Conservation (phyloP, 2,329 filamentous ascomycete species). For the Stenocarpella maydis region DNA sequence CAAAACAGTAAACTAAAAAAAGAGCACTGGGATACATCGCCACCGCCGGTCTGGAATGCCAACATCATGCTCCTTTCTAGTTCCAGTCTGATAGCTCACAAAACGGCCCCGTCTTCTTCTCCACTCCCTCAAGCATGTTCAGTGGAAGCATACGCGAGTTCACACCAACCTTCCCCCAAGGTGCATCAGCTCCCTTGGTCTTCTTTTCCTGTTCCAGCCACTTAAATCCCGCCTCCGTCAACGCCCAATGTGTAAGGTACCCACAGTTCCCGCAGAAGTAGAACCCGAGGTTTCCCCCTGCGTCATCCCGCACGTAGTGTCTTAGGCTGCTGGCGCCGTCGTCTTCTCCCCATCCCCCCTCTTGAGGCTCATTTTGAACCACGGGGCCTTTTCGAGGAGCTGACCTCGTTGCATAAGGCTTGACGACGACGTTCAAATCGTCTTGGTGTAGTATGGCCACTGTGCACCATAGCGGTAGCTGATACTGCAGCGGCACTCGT, state of each 20-base stretch:
- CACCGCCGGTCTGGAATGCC: no score
- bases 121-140: conserved; percentile 10
- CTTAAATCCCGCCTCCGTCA: background rate
- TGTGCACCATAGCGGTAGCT: conserved; percentile 33
- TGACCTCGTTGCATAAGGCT: background rate
- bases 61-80: background rate
- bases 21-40: background rate
- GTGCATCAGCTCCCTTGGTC: background rate
- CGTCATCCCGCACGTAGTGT: conserved; percentile 22
- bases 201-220: background rate
- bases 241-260: conserved; percentile 36
- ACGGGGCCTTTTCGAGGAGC: background rate
- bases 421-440: conserved; percentile 26
- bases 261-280: conserved; percentile 30
- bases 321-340: background rate
- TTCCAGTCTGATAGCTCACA: background rate
- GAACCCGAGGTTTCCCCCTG: conserved; percentile 20
- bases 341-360: no score
- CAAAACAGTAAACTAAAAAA: background rate
- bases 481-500: conserved; percentile 32
- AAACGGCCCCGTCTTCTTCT: background rate
- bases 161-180: background rate
- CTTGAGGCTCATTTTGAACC: background rate
- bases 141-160: conserved; percentile 15
- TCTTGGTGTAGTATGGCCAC: conserved; percentile 29